Conservation (phyloP, 805 yeast genomes). For the Candida endomychidarum region DNA sequence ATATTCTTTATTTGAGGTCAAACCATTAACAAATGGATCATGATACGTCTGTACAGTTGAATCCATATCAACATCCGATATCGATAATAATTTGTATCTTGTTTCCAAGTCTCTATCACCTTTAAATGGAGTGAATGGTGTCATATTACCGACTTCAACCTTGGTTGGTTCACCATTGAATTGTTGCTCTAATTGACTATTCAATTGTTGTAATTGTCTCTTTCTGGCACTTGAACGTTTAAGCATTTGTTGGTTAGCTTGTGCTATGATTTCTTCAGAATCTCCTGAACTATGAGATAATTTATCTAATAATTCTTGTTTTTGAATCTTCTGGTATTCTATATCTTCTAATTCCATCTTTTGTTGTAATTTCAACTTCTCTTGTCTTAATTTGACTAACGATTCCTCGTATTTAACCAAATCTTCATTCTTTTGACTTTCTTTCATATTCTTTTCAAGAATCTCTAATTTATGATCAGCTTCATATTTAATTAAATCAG, state of each 20-base stretch:
- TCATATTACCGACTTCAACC: constrained; percentile 20
- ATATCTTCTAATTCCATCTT: constrained; percentile 50
- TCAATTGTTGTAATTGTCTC: constrained; percentile 56
- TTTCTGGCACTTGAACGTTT: constrained; percentile 67
- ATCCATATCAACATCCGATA: constrained; percentile 15
- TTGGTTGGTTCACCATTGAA: constrained; percentile 22
- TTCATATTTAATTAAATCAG: constrained; percentile 66
- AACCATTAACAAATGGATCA: constrained; percentile 49
- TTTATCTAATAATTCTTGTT: constrained; percentile 41
- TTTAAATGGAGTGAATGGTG: constrained; percentile 91
- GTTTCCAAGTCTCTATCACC: constrained; percentile 72
- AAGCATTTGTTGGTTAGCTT: constrained; percentile 39
- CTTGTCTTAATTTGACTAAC: constrained; percentile 54
- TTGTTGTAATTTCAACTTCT: constrained; percentile 64
- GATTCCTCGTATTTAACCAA: constrained; percentile 64
- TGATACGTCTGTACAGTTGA: constrained; percentile 32
- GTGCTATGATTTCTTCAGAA: constrained; percentile 42
- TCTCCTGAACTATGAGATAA: constrained; percentile 31
- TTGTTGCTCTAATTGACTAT: constrained; percentile 51
- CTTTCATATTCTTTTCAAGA: constrained; percentile 69
- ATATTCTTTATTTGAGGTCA: constrained; percentile 59
- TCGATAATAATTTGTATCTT: constrained; percentile 47
- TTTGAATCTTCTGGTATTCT: constrained; percentile 40
- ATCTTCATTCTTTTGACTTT: constrained; percentile 61
- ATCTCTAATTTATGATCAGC: constrained; percentile 73